Conservation (phyloP, 176 grass and related monocot species). For the Urochloa ruziziensis region DNA sequence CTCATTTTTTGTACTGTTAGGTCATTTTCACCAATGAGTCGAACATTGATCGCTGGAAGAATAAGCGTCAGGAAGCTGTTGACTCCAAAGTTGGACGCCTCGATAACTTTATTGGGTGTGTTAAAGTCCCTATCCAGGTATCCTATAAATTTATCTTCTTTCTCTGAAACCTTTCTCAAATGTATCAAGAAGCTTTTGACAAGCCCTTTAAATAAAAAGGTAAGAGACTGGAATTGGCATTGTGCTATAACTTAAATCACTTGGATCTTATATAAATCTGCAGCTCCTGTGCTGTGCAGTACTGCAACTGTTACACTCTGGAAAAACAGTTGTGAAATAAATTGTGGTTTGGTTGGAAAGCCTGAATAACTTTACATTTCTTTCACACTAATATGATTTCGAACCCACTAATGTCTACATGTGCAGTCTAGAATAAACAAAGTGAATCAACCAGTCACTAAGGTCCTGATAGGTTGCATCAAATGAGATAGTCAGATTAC, state of each 20-base stretch:
- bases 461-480: not conserved
- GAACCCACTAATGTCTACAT: not conserved
- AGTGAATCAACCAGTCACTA: not conserved
- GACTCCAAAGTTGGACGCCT: conserved; percentile 96
- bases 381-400: not conserved
- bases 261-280: not conserved
- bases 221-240: not conserved
- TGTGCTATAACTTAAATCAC: not conserved
- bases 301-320: not conserved
- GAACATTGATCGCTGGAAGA: conserved; percentile 90
- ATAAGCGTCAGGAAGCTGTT: conserved; percentile 80
- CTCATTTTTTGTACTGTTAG: conserved; percentile 41
- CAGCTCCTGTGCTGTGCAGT: not conserved
- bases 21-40: conserved; percentile 97
- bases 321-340: not conserved
- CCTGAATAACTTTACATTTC: not conserved
- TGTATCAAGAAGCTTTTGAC: not conserved
- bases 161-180: conserved; percentile 7
- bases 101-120: conserved; percentile 73
- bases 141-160: conserved; percentile 12
- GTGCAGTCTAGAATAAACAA: not conserved
- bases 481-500: not conserved
- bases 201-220: not conserved
- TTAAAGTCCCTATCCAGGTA: conserved; percentile 85
- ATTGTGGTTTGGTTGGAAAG: not conserved